phyloP scores from a whole-genome alignment of 768 basidiomycete genomes.

The Suillus tomentosus region DNA sequence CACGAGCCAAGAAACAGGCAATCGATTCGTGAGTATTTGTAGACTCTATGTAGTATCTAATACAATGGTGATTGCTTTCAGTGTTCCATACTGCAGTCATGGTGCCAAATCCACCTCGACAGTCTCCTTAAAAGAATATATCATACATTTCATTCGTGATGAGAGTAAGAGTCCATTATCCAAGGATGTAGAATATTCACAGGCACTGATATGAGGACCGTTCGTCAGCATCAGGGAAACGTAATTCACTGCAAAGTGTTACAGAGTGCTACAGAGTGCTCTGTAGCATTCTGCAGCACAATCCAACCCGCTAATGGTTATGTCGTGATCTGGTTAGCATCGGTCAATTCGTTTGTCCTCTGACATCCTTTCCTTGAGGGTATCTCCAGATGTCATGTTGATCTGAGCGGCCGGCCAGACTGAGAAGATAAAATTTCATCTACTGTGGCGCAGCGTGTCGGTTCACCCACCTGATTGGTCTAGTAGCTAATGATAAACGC shows the following conservation, averaged over 20 bases:
- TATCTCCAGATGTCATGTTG: background rate
- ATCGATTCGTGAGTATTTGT: too few relatives aligned
- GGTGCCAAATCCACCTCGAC: too few relatives aligned
- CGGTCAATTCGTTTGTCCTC: background rate
- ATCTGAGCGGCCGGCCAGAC: background rate
- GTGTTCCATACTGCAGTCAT: too few relatives aligned
- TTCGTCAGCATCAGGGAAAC: background rate
- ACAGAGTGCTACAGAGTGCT: too few relatives aligned
- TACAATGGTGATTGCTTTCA: too few relatives aligned
- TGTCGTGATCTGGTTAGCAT: background rate
- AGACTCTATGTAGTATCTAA: too few relatives aligned
- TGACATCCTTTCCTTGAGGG: background rate
- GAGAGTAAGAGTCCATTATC: background rate
- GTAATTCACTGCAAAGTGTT: too few relatives aligned
- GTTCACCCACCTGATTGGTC: constrained; percentile 2
- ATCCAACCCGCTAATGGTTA: too few relatives aligned
- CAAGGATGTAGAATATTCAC: background rate
- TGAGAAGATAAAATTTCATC: background rate
- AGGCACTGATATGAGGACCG: background rate
- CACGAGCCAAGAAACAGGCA: too few relatives aligned
- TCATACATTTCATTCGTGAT: constrained; percentile 1
- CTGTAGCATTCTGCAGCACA: too few relatives aligned
- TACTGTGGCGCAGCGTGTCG: background rate
- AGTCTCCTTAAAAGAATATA: too few relatives aligned
- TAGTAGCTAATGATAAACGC: background rate